A percentile compares a stretch with the other conserved stretches of the same genome.
Evolutionary conservation across 2,329 filamentous ascomycete species (phyloP).

Genomic region (Ascochyta clinopodiicola): DNA sequence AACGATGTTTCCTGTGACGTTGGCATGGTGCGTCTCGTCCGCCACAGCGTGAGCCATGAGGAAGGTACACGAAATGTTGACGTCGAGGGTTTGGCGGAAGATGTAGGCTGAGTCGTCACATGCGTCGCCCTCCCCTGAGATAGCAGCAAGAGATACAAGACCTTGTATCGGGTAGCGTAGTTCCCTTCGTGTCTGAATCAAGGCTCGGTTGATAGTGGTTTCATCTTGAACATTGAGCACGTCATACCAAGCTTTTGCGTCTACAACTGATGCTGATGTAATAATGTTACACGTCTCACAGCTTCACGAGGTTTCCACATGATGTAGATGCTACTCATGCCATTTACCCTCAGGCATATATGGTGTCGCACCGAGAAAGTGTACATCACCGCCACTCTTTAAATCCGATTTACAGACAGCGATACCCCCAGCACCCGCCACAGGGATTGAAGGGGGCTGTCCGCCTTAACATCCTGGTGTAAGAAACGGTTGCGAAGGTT

Average conservation of each 20-base stretch:
- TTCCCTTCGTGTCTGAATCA: constrained; percentile 14
- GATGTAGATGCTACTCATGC: neutral
- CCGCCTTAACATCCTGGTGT: neutral
- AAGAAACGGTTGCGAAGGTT: neutral
- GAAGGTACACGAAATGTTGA: constrained; percentile 50
- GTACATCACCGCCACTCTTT: constrained; percentile 36
- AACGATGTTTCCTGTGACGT: constrained; percentile 45
- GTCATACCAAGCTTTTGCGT: constrained; percentile 22
- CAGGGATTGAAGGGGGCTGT: constrained; percentile 28
- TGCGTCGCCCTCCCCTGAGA: constrained; percentile 41
- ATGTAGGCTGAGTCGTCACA: constrained; percentile 41
- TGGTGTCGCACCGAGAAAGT: constrained; percentile 26
- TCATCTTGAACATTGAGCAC: constrained; percentile 33
- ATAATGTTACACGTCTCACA: neutral
- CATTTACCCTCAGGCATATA: neutral
- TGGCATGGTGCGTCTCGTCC: constrained; percentile 37
- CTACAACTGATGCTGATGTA: neutral
- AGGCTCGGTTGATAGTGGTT: constrained; percentile 17
- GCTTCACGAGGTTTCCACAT: neutral
- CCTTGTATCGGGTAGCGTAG: constrained; percentile 33
- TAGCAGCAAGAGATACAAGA: constrained; percentile 38
- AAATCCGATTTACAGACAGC: constrained; percentile 32
- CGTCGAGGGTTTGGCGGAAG: constrained; percentile 46
- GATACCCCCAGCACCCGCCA: constrained; percentile 34
- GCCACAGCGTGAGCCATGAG: constrained; percentile 43